These are phyloP conservation scores for Cyberlindnera euphorbiae DNA, from an alignment of 805 yeast genomes.

Conservation along the genomic window DNA sequence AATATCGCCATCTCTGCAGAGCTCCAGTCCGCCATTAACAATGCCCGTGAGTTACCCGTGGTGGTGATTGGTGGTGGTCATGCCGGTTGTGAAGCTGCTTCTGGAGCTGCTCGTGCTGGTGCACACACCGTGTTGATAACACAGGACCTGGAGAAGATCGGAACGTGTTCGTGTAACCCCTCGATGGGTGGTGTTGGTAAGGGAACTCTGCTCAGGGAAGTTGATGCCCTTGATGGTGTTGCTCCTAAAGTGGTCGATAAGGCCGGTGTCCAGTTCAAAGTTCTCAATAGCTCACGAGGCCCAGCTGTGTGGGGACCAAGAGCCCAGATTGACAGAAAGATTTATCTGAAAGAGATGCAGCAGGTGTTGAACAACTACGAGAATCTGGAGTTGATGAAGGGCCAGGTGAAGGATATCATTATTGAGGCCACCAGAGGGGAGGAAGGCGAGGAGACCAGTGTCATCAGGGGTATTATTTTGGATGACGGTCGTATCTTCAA, in stretches of 20 bases:
- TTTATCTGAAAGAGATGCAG: slow-evolving; percentile 81
- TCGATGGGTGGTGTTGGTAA: slow-evolving; percentile 98
- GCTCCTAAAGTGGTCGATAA: slow-evolving; percentile 80
- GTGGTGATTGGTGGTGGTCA: slow-evolving; percentile 97
- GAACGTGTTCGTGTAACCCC: slow-evolving; percentile 96
- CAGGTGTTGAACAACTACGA: slow-evolving; percentile 47
- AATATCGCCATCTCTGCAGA: slow-evolving; percentile 22
- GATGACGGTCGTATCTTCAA: slow-evolving; percentile 58
- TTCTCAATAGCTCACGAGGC: slow-evolving; percentile 81
- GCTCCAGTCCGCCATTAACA: slow-evolving; percentile 11
- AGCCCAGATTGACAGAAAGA: slow-evolving; percentile 87
- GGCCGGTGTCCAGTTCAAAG: slow-evolving; percentile 90
- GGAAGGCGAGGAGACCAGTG: slow-evolving; percentile 14
- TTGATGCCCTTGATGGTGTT: slow-evolving; percentile 95
- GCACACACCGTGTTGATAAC: slow-evolving; percentile 68
- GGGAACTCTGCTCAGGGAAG: slow-evolving; percentile 86
- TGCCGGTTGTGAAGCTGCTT: slow-evolving; percentile 97
- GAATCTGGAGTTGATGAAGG: slow-evolving; percentile 55
- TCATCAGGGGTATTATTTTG: slow-evolving; percentile 67
- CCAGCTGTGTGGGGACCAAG: slow-evolving; percentile 99
- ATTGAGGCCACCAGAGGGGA: slow-evolving; percentile 35
- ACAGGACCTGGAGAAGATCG: slow-evolving; percentile 69
- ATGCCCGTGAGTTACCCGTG: slow-evolving; percentile 45
- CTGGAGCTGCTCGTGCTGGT: slow-evolving; percentile 88
- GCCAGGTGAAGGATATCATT: slow-evolving; percentile 80